Evolutionary conservation across 805 yeast genomes (phyloP), one percentile per base, ranked within the genome.

Genomic region (Candida taoyuanica): DNA sequence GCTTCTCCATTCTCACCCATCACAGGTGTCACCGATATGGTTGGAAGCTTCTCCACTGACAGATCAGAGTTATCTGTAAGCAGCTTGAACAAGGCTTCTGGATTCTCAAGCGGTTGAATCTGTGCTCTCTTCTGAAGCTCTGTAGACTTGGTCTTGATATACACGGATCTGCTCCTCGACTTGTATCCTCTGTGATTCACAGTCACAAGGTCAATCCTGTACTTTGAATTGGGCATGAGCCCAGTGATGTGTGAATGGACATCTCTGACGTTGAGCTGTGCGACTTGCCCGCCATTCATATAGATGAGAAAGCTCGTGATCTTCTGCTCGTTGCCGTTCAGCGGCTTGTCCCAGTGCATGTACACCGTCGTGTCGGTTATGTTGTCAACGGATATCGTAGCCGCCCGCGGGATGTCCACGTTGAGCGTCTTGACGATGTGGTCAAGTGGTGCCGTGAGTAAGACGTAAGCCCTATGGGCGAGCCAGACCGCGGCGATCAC

Each of bases 361-460:
- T 66, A 67, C 27, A 75, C 70, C 19, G 72, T 59, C 7, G 59
- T 50, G 25, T 62, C 57, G 5, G 73, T 66, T 33, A 78, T 69
- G 46, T 70, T 67, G 49, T 76, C 83, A 6, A 78, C 67, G 34
- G 80, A 75, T 13, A 78, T 62, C 32, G 61, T 57, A 3, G 82
- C 81, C 7, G 73, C 63, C 39, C 67, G 70, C 4, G 85, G 85
- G 24, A 78, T 71, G 20, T 70, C 71, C 16, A 77, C 66, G 45
- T 69, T 67, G 29, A 78, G 56, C 24, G 65, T 65, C 36, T 63
- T 64, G 23, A 75, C 64, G 18, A 74, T 59, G 34, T 65, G 67
- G 12, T 68, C 71, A 18, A 71, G 59, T 2, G 83, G 80, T 2
- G 74, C 46, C 3, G 44, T 39, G 3, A 42, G 30, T 5, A 56